Evolutionary conservation across 768 basidiomycete genomes (phyloP), one percentile per base, ranked within the genome.

Genomic region (Russula sp.): DNA sequence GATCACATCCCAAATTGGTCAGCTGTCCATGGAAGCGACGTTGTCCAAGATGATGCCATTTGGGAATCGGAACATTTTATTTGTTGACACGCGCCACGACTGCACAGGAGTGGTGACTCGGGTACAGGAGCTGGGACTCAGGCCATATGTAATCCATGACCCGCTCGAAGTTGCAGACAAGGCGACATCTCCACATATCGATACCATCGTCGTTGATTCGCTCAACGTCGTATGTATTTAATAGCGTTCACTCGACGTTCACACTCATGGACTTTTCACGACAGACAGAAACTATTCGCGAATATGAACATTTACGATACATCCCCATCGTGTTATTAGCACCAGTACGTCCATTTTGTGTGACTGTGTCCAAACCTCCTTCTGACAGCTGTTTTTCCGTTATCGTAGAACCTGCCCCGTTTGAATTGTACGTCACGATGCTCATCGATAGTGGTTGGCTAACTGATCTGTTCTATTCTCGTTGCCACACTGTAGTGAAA

Each of bases 191-290:
- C 92, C 91, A 1, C 88, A 92, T 72, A 89, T 97, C 69, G 96
- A 99, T 73, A 94, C 95, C 8, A 94, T 98, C 67, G 89, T 98
- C 51, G 92, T 96, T 34, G 96, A 98, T 77, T 91, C 92, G 48
- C 77, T 96, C 67, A 80, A 75, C 51, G 85, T 92, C 70, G 94
- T 96, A 73, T 70, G 90, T 81, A 14, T 40, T 22, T 24, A 77
- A 30, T 24, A 57, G 59, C 62, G 38, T 56, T 64, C 57, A 52
- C 34, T 57, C 44, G 18, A 62, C 52, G 22, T 59, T 20, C 26
- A 48, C 30, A 24, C 9, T 50, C 13, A 57, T 58, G 8, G 26
- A 66, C 34, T 53, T 6, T 28, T 9, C 26, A 16, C 50, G 26
- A 14, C 69, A 96, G 93, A 94, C 93, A 26, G 94, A 97, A 73